phyloP scores from a whole-genome alignment of 257 asterid genomes.

The Orobanche coerulescens region DNA sequence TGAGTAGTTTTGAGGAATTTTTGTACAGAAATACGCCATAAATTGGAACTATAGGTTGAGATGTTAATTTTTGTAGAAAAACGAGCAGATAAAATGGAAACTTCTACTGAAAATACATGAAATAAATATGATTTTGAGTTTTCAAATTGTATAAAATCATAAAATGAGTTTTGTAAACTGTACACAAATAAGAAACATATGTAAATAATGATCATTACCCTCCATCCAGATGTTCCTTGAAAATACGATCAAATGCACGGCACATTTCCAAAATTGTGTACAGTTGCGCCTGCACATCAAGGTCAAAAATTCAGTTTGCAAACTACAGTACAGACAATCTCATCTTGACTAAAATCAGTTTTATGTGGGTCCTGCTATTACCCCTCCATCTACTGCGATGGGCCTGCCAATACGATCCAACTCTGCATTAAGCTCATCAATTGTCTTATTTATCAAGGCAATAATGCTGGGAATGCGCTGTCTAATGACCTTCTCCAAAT shows the following conservation, averaged over 20 bases:
- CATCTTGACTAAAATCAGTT: conserved; percentile 12
- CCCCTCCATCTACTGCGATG: conserved; percentile 92
- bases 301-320: conserved; percentile 19
- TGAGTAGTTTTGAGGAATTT: neutral
- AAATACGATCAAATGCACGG: conserved; percentile 90
- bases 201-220: conserved; percentile 48
- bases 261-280: conserved; percentile 92
- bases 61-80: neutral
- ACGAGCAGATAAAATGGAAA: neutral
- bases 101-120: neutral
- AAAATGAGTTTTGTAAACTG: neutral
- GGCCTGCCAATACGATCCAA: conserved; percentile 95
- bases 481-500: conserved; percentile 85
- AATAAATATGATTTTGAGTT: neutral
- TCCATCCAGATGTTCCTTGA: conserved; percentile 88
- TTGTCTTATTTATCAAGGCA: conserved; percentile 78
- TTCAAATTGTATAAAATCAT: neutral
- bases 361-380: conserved; percentile 30
- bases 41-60: neutral
- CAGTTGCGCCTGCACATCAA: conserved; percentile 69
- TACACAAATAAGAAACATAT: conserved; percentile 12
- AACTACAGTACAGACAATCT: neutral
- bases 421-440: conserved; percentile 93
- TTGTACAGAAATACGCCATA: neutral
- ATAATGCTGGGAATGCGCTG: conserved; percentile 94